Percentiles rank a stretch among this genome's conserved stretches.
phyloP scores from a whole-genome alignment of 164 flowering plant species.

The Magnolia changhungtana region DNA sequence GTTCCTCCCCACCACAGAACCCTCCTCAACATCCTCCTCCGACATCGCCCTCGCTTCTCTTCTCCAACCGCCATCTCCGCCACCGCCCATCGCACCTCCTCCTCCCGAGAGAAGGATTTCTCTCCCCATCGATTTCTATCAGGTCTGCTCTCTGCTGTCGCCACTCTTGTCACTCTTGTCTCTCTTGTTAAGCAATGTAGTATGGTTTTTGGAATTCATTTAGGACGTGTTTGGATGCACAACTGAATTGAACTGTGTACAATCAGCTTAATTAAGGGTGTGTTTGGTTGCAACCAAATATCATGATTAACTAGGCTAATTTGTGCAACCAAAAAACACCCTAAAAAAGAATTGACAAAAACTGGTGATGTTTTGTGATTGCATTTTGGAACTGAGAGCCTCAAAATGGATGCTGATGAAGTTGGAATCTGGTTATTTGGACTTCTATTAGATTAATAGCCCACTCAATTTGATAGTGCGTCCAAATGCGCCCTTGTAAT shows the following conservation, averaged over 20 bases:
- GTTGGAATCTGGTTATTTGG: too few relatives aligned
- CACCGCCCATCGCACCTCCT: constrained; percentile 22
- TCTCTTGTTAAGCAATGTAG: neutral
- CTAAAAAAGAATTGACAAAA: too few relatives aligned
- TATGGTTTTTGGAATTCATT: neutral
- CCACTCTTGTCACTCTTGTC: neutral
- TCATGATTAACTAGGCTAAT: too few relatives aligned
- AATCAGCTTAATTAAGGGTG: neutral
- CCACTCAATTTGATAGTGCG: neutral
- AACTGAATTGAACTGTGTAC: neutral
- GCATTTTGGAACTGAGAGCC: too few relatives aligned
- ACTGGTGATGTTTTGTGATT: too few relatives aligned
- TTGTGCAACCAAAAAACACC: too few relatives aligned
- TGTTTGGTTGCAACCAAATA: neutral
- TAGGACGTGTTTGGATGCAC: neutral
- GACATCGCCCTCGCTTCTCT: constrained; percentile 30
- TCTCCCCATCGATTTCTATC: constrained; percentile 80
- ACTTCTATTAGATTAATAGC: too few relatives aligned
- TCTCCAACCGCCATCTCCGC: constrained; percentile 20
- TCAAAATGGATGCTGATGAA: too few relatives aligned
- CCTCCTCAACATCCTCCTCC: constrained; percentile 18
- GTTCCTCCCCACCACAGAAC: constrained; percentile 20
- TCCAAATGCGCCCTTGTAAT: neutral
- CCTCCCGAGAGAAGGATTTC: constrained; percentile 53
- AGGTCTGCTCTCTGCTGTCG: constrained; percentile 19